Percentiles rank a stretch among this genome's conserved stretches.
Evolutionary conservation across 75 land plant genomes (phyloP).

Genomic region (Larix kaempferi): DNA sequence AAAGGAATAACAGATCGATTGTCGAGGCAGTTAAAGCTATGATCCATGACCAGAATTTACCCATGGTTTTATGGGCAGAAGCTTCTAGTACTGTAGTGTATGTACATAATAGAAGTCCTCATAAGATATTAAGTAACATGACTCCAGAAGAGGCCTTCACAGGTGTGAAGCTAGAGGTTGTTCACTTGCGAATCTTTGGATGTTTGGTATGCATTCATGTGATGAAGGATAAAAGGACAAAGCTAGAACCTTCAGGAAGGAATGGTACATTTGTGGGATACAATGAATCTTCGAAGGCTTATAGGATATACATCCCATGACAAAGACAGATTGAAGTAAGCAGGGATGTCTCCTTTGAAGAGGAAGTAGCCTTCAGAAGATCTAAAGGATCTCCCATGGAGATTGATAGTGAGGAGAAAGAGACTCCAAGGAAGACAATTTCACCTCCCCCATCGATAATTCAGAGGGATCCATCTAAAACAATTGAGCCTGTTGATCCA

Average conservation of each 20-base stretch:
- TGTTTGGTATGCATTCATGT: background rate
- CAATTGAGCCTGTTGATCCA: no score
- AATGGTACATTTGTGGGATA: background rate
- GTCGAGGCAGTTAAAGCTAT: background rate
- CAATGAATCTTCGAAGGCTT: background rate
- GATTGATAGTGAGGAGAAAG: no score
- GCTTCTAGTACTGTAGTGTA: constrained; percentile 7
- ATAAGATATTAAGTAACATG: background rate
- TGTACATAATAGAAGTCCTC: constrained; percentile 6
- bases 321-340: background rate
- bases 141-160: background rate
- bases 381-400: no score
- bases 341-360: background rate
- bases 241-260: background rate
- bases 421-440: background rate
- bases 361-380: no score
- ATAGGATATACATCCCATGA: background rate
- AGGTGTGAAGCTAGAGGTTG: background rate
- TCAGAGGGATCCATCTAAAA: background rate
- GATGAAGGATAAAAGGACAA: background rate
- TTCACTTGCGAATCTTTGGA: constrained; percentile 1
- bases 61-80: background rate
- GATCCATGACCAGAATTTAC: background rate
- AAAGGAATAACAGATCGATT: constrained; percentile 10
- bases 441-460: background rate